phyloP scores from a whole-genome alignment of 2,329 filamentous ascomycete genomes.

The Sphaerostilbella broomeana region DNA sequence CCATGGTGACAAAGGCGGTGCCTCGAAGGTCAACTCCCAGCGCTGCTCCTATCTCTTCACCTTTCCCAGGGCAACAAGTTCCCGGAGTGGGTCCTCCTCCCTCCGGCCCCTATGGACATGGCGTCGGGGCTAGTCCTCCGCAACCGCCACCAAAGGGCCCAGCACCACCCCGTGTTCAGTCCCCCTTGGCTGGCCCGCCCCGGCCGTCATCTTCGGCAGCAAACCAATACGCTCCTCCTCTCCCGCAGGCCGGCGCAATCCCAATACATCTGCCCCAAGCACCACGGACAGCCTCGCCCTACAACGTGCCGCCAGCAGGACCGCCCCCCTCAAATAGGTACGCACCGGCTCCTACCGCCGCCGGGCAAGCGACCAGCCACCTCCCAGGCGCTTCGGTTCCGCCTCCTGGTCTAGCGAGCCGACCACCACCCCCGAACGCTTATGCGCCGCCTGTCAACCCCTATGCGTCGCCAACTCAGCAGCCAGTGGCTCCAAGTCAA shows the following conservation, averaged over 20 bases:
- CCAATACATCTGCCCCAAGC: conserved; percentile 49
- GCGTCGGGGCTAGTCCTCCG: conserved; percentile 61
- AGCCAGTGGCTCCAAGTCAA: conserved; percentile 32
- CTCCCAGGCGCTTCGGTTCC: conserved; percentile 32
- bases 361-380: conserved; percentile 45
- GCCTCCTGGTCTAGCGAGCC: conserved; percentile 34
- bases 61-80: conserved; percentile 63
- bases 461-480: conserved; percentile 41
- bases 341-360: conserved; percentile 58
- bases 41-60: conserved; percentile 61
- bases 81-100: conserved; percentile 50
- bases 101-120: conserved; percentile 51
- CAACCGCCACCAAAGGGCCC: conserved; percentile 80
- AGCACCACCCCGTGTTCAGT: conserved; percentile 62
- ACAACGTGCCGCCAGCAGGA: conserved; percentile 69
- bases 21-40: conserved; percentile 69
- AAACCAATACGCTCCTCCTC: conserved; percentile 43
- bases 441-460: conserved; percentile 30
- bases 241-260: conserved; percentile 58
- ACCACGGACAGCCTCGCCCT: conserved; percentile 74
- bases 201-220: conserved; percentile 61
- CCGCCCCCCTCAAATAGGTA: conserved; percentile 70
- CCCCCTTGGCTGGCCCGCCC: conserved; percentile 54
- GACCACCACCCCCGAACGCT: conserved; percentile 40
- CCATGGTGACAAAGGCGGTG: conserved; percentile 71